These are phyloP conservation scores for Grosmannia huntii DNA, from an alignment of 2,329 filamentous ascomycete species.

Conservation along the genomic window DNA sequence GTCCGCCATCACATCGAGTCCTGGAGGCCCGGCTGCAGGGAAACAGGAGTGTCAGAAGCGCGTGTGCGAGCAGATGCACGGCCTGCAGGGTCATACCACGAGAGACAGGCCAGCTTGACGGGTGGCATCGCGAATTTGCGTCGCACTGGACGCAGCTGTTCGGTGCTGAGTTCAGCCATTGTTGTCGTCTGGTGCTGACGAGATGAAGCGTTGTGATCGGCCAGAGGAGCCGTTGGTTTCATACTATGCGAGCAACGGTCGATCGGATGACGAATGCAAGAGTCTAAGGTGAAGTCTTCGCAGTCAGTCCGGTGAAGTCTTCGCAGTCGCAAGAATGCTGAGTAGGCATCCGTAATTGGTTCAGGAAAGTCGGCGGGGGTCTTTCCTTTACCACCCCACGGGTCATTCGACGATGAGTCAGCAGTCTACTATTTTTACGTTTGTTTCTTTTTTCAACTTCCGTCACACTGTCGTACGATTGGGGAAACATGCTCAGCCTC, in stretches of 20 bases:
- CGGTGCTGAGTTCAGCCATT: slow-evolving; percentile 8
- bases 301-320: too few relatives aligned
- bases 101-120: slow-evolving; percentile 36
- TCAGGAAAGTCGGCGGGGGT: neutral
- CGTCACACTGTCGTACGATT: too few relatives aligned
- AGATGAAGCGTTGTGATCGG: too few relatives aligned
- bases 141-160: slow-evolving; percentile 7
- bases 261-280: neutral
- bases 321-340: neutral
- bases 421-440: neutral
- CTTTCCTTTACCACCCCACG: neutral
- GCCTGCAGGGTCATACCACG: slow-evolving; percentile 24
- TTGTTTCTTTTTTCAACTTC: neutral
- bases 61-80: too few relatives aligned
- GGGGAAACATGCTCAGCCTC: too few relatives aligned
- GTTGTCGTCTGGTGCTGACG: neutral
- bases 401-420: neutral
- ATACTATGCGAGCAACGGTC: too few relatives aligned
- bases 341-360: neutral
- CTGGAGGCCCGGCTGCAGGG: slow-evolving; percentile 13
- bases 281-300: neutral
- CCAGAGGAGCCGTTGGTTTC: too few relatives aligned
- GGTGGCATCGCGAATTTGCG: slow-evolving; percentile 32
- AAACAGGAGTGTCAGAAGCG: neutral
- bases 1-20: slow-evolving; percentile 14